Evolutionary conservation across 345 rosid species (phyloP), one percentile per base, ranked within the genome.

Genomic region (Crucihimalaya himalaica): DNA sequence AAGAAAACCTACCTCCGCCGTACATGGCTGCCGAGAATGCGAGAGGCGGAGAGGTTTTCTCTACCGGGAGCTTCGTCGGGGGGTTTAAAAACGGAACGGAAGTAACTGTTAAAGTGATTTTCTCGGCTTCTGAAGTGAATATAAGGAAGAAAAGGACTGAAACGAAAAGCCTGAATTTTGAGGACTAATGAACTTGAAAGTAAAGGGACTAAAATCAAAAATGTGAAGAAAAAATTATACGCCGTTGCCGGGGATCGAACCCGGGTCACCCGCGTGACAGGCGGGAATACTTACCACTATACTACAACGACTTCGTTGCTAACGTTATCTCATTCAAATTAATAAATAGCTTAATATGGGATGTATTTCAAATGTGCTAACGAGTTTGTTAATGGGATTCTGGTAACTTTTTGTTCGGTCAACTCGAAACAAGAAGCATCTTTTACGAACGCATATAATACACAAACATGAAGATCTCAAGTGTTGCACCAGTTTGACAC

Each of bases 191-290:
- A 39, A 45, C 9, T 19, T 18, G 8, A 15, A 57, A 27, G 40
- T 1, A 3, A 5, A 7, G n/a, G 54, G 11, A 18, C 34, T 9
- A 46, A 2, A 16, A 10, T 7, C 0, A 35, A 2, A 6, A 8
- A 19, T 2, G 0, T 4, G 31, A n/a, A 60, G 29, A 6, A 29
- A 14, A 40, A 40, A 13, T 0, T 1, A 2, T 0, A 1, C 93
- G 88, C 94, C 89, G 89, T 84, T 88, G 92, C 92, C 92, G 91
- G 89, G 90, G 87, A 87, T 87, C 93, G 90, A 90, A 86, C 90
- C 87, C 92, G 89, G 92, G 93, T 87, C 93, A 68, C 88, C 90
- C 92, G 88, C 85, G 94, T 92, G 96, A 92, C 91, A 86, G 94
- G 86, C 92, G 84, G 88, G 84, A 84, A 87, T 86, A 86, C 93